phyloP scores from a whole-genome alignment of 371 early-diverging fungal genomes.

The Mortierella sp. region DNA sequence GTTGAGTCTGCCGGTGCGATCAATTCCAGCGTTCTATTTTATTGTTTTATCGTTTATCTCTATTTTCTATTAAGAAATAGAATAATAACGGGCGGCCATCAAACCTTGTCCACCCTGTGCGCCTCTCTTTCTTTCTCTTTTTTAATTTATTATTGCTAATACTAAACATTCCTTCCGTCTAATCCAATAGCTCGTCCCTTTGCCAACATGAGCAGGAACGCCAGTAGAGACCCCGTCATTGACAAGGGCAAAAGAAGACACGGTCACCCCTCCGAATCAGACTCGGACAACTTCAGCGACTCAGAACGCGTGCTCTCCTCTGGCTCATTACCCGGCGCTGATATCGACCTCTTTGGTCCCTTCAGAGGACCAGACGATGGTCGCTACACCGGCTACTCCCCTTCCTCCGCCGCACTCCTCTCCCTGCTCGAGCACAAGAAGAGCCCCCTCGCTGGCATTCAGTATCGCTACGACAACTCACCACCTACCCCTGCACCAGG shows the following conservation, averaged over 20 bases:
- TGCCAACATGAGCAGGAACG: constrained; percentile 15
- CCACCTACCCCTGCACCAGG: not conserved
- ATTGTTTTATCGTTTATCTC: not conserved
- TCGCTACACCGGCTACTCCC: constrained; percentile 79
- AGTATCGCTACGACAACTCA: constrained; percentile 23
- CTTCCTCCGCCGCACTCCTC: constrained; percentile 81
- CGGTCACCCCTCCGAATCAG: constrained; percentile 60
- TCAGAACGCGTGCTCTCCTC: constrained; percentile 55
- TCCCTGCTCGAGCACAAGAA: constrained; percentile 79
- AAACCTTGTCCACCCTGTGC: constrained; percentile 8
- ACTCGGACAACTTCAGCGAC: constrained; percentile 69
- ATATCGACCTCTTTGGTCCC: constrained; percentile 73
- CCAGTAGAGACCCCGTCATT: constrained; percentile 18
- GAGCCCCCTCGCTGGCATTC: constrained; percentile 49
- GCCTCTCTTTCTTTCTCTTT: not conserved
- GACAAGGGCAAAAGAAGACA: constrained; percentile 25
- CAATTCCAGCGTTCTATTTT: constrained; percentile 6
- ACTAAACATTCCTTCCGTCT: not conserved
- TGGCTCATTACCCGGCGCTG: constrained; percentile 38
- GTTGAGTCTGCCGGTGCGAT: not conserved
- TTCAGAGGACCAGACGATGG: constrained; percentile 73
- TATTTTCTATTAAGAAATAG: not conserved
- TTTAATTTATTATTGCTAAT: not conserved
- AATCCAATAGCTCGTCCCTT: constrained; percentile 14
- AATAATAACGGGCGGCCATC: not conserved